Conservation (phyloP, 305 asterid genomes). For the Lippia alba region DNA sequence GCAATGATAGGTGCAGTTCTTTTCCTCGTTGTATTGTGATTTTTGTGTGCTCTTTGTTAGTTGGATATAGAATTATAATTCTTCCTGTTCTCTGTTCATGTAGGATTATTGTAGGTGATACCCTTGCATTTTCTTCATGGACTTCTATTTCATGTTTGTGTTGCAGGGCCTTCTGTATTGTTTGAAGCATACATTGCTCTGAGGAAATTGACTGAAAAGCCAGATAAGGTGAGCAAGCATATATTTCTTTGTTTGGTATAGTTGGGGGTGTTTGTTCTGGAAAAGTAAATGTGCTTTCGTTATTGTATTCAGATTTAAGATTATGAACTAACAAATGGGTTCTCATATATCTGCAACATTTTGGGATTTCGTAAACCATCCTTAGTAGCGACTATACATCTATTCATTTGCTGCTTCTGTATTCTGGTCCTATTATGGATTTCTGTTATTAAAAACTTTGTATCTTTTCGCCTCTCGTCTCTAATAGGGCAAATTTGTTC, state of each 20-base stretch:
- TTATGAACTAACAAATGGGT: background rate
- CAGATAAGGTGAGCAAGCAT: conserved; percentile 59
- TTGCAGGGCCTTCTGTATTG: conserved; percentile 76
- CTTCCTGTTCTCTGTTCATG: conserved; percentile 8
- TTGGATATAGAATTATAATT: conserved; percentile 19
- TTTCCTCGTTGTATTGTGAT: conserved; percentile 5
- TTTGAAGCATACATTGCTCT: conserved; percentile 71
- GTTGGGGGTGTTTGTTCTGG: background rate
- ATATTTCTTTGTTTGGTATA: background rate
- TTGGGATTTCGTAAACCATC: background rate
- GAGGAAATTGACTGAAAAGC: conserved; percentile 80
- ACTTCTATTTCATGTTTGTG: conserved; percentile 25
- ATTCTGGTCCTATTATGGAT: background rate
- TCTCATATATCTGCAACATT: background rate
- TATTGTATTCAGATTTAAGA: background rate
- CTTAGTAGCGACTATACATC: background rate
- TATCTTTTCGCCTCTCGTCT: background rate
- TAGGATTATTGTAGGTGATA: conserved; percentile 13
- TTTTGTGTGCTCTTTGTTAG: conserved; percentile 6
- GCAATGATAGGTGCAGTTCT: conserved; percentile 68
- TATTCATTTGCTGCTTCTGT: conserved; percentile 18
- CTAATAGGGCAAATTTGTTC: background rate
- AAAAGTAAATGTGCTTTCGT: background rate
- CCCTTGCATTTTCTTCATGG: conserved; percentile 18
- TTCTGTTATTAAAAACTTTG: background rate